Evolutionary conservation across 345 rosid species (phyloP).

Genomic region (Linum usitatissimum): DNA sequence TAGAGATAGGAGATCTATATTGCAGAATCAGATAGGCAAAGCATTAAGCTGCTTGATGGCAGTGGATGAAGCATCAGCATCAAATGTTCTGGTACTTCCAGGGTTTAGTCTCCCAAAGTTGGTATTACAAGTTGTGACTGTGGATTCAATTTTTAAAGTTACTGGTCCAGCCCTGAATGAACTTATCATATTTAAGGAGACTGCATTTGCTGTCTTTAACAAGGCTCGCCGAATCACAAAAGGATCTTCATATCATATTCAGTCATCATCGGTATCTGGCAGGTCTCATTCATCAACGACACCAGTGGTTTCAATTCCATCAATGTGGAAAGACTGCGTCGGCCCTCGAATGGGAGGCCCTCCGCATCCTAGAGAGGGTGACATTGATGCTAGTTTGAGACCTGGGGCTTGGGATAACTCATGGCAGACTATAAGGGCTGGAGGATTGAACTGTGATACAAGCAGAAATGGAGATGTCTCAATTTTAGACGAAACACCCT

Average conservation of each 20-base stretch:
- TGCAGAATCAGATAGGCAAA: conserved; percentile 75
- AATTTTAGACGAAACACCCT: conserved; percentile 52
- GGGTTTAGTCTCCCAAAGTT: conserved; percentile 81
- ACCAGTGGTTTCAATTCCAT: conserved; percentile 52
- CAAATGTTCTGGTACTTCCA: conserved; percentile 68
- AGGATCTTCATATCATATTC: conserved; percentile 53
- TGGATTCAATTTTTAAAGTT: conserved; percentile 85
- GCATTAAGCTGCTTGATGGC: conserved; percentile 77
- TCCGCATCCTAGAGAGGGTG: conserved; percentile 79
- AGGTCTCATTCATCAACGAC: conserved; percentile 60
- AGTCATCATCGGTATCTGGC: conserved; percentile 45
- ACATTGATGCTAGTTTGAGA: conserved; percentile 76
- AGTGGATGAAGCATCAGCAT: conserved; percentile 78
- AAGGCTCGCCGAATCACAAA: conserved; percentile 84
- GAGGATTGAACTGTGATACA: conserved; percentile 70
- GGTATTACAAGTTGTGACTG: conserved; percentile 84
- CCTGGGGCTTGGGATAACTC: conserved; percentile 71
- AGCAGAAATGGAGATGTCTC: conserved; percentile 63
- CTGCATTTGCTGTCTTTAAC: conserved; percentile 87
- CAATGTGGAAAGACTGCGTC: conserved; percentile 85
- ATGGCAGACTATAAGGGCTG: conserved; percentile 74
- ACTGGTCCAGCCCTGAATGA: conserved; percentile 79
- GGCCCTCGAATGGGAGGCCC: conserved; percentile 72
- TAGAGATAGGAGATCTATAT: conserved; percentile 53
- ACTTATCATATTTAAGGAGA: conserved; percentile 82